Conservation (phyloP, 495 filamentous ascomycete genomes). For the Aspergillus cristatus region DNA sequence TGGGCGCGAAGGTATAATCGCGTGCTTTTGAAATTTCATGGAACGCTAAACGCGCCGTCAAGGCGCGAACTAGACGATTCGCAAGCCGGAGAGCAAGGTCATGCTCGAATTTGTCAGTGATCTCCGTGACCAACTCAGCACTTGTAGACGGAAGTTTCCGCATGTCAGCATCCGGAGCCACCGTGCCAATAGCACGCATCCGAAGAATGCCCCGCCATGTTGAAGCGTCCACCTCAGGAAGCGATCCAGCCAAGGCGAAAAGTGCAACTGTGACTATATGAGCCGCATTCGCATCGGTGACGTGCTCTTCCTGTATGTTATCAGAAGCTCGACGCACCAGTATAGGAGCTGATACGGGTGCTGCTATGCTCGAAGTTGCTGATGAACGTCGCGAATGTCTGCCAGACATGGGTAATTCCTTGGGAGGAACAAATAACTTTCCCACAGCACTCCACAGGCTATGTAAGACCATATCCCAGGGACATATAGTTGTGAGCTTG, state of each 20-base stretch:
- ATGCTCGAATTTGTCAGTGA: conserved; percentile 50
- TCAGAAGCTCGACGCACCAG: conserved; percentile 21
- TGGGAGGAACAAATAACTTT: conserved; percentile 56
- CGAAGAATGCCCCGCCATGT: conserved; percentile 43
- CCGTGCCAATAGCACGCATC: conserved; percentile 44
- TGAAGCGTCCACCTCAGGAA: conserved; percentile 34
- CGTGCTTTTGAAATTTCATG: conserved; percentile 42
- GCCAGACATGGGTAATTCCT: conserved; percentile 35
- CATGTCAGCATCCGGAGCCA: conserved; percentile 38
- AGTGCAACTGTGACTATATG: conserved; percentile 47
- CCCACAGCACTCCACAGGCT: conserved; percentile 70
- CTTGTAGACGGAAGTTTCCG: conserved; percentile 22
- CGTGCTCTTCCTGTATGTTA: conserved; percentile 20
- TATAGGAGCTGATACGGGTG: conserved; percentile 14
- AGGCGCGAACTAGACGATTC: conserved; percentile 43
- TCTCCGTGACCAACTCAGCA: conserved; percentile 23
- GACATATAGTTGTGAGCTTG: conserved; percentile 30
- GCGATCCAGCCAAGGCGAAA: conserved; percentile 45
- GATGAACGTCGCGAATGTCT: conserved; percentile 29
- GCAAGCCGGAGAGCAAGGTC: conserved; percentile 50
- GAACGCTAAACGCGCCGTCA: conserved; percentile 44
- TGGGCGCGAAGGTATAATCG: conserved; percentile 18
- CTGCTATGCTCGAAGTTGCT: conserved; percentile 21
- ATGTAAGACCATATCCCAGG: conserved; percentile 53
- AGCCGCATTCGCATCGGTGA: conserved; percentile 48